Evolutionary conservation across 495 filamentous ascomycete species (phyloP), one percentile per base, ranked within the genome.

Genomic region (Penicillium waksmanii): DNA sequence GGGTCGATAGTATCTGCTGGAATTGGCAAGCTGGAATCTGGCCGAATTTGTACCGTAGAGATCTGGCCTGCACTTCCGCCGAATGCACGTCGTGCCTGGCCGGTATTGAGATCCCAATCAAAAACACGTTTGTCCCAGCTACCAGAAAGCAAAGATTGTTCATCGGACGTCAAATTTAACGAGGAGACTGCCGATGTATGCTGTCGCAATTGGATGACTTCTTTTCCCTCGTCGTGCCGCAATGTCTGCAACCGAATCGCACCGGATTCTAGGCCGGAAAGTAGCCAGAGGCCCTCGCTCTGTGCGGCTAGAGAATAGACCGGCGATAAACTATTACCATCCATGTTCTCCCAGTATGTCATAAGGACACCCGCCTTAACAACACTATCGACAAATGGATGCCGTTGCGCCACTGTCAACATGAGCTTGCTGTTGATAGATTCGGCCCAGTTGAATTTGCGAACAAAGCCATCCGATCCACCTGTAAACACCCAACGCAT

Each of bases 301-400:
- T 98, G 94, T 17, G 93, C 87, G 4, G 96, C 96, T 40, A 99
- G 75, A 17, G 92, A 96, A 70, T 99, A 98, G 1, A 99, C 93
- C 0, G 95, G 92, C 21, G 91, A 96, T 34, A 94, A 42, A 34
- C 68, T 59, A 54, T 64, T 75, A 3, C 73, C 84, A 60, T 89
- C 86, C 69, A 77, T 79, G 62, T 97, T 98, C 69, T 96, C 96
- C 95, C 96, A 99, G 70, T 98, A 98, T 66, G 88, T 95, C 83
- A 96, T 85, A 53, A 97, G 74, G 15, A 96, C 86, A 1, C 94
- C 95, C 12, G 93, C 93, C 71, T 97, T 98, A 40, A 91, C 89
- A 15, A 99, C 95, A 61, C 90, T 96, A 68, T 99, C 95, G 35
- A 99, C 95, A 64, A 98, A 99, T 0, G 96, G 95, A 75, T 99